phyloP scores from a whole-genome alignment of 148 eudicot genomes.

The Cornus florida region DNA sequence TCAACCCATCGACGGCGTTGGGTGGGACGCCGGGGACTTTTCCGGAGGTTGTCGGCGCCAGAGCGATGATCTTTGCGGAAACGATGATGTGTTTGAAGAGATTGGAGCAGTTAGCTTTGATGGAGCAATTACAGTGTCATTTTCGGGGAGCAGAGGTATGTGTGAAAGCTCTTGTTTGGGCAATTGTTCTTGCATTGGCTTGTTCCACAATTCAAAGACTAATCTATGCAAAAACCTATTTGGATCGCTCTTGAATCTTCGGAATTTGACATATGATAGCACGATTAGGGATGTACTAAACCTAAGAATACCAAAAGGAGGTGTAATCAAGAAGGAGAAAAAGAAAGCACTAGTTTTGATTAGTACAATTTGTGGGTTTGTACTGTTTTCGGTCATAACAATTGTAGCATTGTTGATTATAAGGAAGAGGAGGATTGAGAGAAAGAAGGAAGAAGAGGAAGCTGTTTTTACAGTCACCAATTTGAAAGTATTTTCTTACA shows the following conservation, averaged over 20 bases:
- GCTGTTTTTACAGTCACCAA: constrained; percentile 50
- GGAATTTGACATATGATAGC: constrained; percentile 48
- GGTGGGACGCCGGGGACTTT: constrained; percentile 58
- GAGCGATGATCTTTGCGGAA: constrained; percentile 23
- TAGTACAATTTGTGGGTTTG: constrained; percentile 25
- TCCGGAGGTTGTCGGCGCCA: constrained; percentile 57
- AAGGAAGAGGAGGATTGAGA: constrained; percentile 31
- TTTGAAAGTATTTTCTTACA: constrained; percentile 66
- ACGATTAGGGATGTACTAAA: constrained; percentile 37
- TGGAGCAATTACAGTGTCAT: constrained; percentile 30
- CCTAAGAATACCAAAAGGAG: constrained; percentile 44
- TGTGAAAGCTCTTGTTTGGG: constrained; percentile 58
- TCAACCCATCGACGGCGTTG: constrained; percentile 35
- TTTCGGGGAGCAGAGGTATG: constrained; percentile 31
- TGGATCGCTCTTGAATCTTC: constrained; percentile 55
- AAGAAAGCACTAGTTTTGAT: constrained; percentile 21
- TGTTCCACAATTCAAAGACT: constrained; percentile 29
- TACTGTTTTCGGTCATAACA: constrained; percentile 25
- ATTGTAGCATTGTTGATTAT: constrained; percentile 27
- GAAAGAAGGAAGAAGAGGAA: constrained; percentile 43
- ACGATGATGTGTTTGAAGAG: constrained; percentile 55
- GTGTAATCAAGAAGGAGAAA: constrained; percentile 20
- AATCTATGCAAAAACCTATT: constrained; percentile 48
- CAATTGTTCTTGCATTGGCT: constrained; percentile 71
- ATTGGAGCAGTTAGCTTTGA: constrained; percentile 55